A percentile compares a stretch with the other conserved stretches of the same genome.
Conservation (phyloP, 139 green algal species). For the Desmodesmus armatus region DNA sequence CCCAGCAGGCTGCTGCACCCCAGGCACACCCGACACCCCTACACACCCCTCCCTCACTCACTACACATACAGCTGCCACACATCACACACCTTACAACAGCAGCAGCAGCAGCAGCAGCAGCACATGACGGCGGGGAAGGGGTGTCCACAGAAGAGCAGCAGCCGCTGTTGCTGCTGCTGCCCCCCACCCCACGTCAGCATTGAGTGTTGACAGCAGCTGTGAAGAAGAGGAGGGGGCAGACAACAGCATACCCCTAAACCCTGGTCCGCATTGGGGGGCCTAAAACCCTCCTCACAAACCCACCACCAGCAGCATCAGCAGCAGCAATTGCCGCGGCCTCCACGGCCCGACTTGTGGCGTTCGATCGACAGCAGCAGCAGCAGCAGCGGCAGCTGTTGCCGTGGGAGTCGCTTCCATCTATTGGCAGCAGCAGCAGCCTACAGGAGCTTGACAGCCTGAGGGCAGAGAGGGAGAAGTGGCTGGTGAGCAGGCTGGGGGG, state of each 20-base stretch:
- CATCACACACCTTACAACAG: not conserved
- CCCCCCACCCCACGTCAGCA: too few relatives aligned
- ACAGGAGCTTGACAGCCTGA: not conserved
- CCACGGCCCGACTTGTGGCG: too few relatives aligned
- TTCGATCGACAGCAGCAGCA: not conserved
- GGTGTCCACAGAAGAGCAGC: too few relatives aligned
- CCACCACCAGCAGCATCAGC: not conserved
- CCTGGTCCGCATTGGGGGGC: too few relatives aligned
- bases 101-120: not conserved
- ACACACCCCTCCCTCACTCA: not conserved
- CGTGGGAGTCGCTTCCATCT: too few relatives aligned
- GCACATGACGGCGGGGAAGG: too few relatives aligned
- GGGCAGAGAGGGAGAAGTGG: slow-evolving; percentile 33
- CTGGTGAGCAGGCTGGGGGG: slow-evolving; percentile 33
- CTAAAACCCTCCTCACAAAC: too few relatives aligned
- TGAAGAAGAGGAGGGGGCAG: not conserved
- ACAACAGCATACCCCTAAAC: not conserved
- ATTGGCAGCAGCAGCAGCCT: not conserved
- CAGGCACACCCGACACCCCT: not conserved
- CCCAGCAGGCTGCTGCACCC: not conserved
- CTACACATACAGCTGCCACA: not conserved
- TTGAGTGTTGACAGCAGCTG: too few relatives aligned
- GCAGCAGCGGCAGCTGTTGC: slow-evolving; percentile 17
- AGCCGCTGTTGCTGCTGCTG: slow-evolving; percentile 8
- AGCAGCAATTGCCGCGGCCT: not conserved